Conservation (phyloP, 2,329 filamentous ascomycete genomes). For the Claviceps cyperi region DNA sequence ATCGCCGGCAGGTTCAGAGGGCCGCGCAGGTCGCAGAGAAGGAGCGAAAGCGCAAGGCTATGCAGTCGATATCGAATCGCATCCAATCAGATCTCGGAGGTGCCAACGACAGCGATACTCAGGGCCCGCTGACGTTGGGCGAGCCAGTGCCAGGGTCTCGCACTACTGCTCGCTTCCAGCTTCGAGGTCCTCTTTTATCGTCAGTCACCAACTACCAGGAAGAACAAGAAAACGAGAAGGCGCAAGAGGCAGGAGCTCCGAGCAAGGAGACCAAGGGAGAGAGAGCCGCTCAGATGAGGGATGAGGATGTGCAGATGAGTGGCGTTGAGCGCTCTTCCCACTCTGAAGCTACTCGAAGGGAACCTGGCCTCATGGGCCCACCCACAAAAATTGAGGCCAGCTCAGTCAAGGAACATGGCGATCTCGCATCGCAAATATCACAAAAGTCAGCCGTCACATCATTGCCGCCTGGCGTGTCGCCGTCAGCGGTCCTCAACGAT, state of each 20-base stretch:
- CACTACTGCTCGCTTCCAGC: slow-evolving; percentile 39
- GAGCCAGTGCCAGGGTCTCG: slow-evolving; percentile 43
- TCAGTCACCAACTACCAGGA: slow-evolving; percentile 48
- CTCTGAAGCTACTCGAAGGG: slow-evolving; percentile 25
- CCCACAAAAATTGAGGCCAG: slow-evolving; percentile 26
- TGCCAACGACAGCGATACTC: slow-evolving; percentile 38
- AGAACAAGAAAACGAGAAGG: slow-evolving; percentile 31
- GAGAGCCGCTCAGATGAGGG: not conserved
- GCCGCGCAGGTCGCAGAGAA: slow-evolving; percentile 45
- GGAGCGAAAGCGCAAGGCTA: slow-evolving; percentile 45
- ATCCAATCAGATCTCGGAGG: slow-evolving; percentile 36
- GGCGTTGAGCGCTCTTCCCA: slow-evolving; percentile 35
- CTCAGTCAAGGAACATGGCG: slow-evolving; percentile 24
- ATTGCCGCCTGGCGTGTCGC: slow-evolving; percentile 42
- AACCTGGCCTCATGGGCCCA: slow-evolving; percentile 32
- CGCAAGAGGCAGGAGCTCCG: slow-evolving; percentile 17
- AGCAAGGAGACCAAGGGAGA: slow-evolving; percentile 34
- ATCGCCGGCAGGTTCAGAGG: slow-evolving; percentile 55
- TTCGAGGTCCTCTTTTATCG: slow-evolving; percentile 30
- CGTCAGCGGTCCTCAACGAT: slow-evolving; percentile 56
- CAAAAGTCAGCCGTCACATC: slow-evolving; percentile 48
- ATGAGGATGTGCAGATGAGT: slow-evolving; percentile 45
- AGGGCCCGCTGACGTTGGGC: slow-evolving; percentile 45
- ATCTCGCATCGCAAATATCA: slow-evolving; percentile 44
- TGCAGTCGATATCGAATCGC: slow-evolving; percentile 38